A percentile compares a stretch with the other conserved stretches of the same genome.
Evolutionary conservation across 2,329 filamentous ascomycete genomes (phyloP).

Genomic region (Onygenales sp.): DNA sequence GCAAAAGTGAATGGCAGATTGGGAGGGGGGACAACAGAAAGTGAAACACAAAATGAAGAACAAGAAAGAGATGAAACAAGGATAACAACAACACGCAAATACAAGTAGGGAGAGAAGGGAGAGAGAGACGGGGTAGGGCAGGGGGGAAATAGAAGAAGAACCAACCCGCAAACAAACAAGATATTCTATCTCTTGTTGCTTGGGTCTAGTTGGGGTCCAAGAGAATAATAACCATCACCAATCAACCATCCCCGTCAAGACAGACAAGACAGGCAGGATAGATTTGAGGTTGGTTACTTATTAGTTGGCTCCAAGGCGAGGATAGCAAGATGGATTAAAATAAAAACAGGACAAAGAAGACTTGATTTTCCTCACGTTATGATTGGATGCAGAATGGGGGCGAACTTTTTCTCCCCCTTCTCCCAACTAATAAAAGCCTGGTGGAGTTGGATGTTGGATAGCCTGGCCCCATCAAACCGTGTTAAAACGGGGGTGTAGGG

Average conservation of each 20-base stretch:
- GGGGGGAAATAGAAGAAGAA: not conserved
- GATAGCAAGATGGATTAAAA: not conserved
- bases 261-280: not conserved
- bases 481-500: no score
- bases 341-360: not conserved
- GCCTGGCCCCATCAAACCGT: no score
- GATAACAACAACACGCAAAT: not conserved
- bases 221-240: no score
- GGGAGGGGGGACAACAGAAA: not conserved
- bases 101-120: no score
- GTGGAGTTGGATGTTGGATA: no score
- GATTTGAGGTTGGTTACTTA: not conserved
- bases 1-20: not conserved
- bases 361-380: slow-evolving; percentile 1
- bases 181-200: no score
- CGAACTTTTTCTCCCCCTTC: not conserved
- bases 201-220: no score
- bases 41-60: not conserved
- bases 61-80: not conserved
- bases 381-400: not conserved
- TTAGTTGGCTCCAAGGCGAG: not conserved
- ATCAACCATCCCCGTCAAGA: no score
- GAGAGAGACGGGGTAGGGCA: not conserved
- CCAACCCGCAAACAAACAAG: no score
- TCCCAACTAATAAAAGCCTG: no score